Base-by-base conservation (phyloP, 345 rosid genomes). In the Pistacia integerrima region DNA sequence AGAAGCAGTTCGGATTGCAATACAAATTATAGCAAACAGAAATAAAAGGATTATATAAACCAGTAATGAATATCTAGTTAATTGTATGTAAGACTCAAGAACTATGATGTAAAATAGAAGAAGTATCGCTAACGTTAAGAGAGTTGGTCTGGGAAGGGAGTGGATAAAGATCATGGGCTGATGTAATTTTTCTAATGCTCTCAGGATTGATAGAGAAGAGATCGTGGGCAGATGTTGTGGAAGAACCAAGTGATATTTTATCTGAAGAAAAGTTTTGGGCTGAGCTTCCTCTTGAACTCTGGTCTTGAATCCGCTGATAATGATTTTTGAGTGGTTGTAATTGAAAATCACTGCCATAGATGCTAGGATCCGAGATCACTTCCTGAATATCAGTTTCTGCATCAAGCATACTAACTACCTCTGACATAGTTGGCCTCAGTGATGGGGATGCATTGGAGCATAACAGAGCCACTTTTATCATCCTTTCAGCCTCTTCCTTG, bases 331-430 rank as follows among this genome's bases (percentile, higher is more conserved):
- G 16, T 54, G 79, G 78, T 70, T 79, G 75, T 20, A 79, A 79
- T 51, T 83, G 69, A 75, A 81, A 14, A 64, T 78, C 78, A 41
- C 79, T 82, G 0, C 75, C 66, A 35, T 51, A 51, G 16, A 51
- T 51, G 55, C 55, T 51, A 76, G 79, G 85, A 22, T 85, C 82
- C 1, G 73, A 58, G 44, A 77, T 66, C 22, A 41, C 44, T 46
- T 86, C 85, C 0, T 78, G 78, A 33, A 86, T 64, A 12, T 57
- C 16, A 9, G 74, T 73, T 62, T 77, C 72, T 11, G 78, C 82
- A 67, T 80, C 81, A 2, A 83, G 79, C 82, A 83, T 80, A 5
- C 52, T 77, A 22, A 83, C 81, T n/a, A 63, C 86, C 67, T 72
- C 76, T 9, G 84, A 77, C 79, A 80, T 83, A 1, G 77, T 77